Conservation (phyloP, 805 yeast genomes). For the Metschnikowia aberdeeniae region DNA sequence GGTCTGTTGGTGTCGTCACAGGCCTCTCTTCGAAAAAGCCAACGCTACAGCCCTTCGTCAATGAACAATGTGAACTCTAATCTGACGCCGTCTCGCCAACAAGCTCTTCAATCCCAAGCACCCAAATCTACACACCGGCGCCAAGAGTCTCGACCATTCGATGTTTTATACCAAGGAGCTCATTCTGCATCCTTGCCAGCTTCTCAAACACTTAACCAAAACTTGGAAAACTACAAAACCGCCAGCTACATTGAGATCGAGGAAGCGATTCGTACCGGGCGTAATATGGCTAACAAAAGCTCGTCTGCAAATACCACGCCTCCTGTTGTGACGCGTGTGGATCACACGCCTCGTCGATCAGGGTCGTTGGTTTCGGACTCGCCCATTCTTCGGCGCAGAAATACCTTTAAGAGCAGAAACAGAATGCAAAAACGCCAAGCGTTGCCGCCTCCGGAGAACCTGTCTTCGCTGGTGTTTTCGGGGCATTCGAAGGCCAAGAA, state of each 20-base stretch:
- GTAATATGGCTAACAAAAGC: background rate
- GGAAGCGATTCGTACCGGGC: constrained; percentile 12
- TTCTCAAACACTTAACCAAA: background rate
- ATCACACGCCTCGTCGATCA: constrained; percentile 15
- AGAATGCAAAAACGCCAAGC: constrained; percentile 22
- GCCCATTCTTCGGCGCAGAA: constrained; percentile 31
- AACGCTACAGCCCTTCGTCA: background rate
- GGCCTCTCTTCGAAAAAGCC: constrained; percentile 4
- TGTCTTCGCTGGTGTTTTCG: constrained; percentile 10
- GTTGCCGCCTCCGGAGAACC: background rate
- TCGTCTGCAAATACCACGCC: constrained; percentile 1
- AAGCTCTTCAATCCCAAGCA: background rate
- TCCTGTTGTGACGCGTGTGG: constrained; percentile 14
- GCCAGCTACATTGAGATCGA: constrained; percentile 17
- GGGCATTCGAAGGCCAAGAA: constrained; percentile 6
- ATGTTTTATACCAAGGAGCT: constrained; percentile 11
- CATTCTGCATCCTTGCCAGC: background rate
- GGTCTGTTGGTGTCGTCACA: constrained; percentile 7
- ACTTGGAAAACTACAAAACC: constrained; percentile 5
- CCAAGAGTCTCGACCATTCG: constrained; percentile 12
- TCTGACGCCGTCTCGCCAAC: background rate
- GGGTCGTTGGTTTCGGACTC: constrained; percentile 28
- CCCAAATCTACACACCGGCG: background rate
- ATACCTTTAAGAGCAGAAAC: constrained; percentile 26
- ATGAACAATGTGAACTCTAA: background rate